phyloP scores from a whole-genome alignment of 176 grass and related monocot species.

The Ampelocalamus luodianensis region DNA sequence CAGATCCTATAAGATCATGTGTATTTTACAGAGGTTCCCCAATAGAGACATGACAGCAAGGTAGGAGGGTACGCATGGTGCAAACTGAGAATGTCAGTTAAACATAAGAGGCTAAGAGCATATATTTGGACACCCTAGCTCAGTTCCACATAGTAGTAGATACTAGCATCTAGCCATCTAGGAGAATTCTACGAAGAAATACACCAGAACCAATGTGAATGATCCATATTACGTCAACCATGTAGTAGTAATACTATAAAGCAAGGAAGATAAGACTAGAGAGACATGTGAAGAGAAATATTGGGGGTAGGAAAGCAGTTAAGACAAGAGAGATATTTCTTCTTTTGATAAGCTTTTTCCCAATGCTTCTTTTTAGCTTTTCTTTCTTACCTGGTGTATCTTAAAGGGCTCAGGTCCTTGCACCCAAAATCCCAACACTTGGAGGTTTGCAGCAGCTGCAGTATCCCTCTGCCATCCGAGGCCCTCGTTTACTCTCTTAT shows the following conservation, averaged over 20 bases:
- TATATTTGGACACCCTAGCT: neutral
- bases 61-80: neutral
- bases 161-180: neutral
- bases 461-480: conserved; percentile 55
- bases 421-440: conserved; percentile 53
- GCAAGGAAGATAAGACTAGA: conserved; percentile 43
- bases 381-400: conserved; percentile 59
- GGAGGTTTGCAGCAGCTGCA: conserved; percentile 52
- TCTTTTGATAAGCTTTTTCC: conserved; percentile 49
- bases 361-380: conserved; percentile 37
- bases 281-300: conserved; percentile 58
- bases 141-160: neutral
- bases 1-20: neutral
- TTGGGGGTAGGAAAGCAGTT: conserved; percentile 50
- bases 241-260: conserved; percentile 17
- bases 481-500: conserved; percentile 54
- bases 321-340: conserved; percentile 59
- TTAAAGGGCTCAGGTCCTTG: conserved; percentile 71
- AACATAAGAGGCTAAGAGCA: conserved; percentile 3
- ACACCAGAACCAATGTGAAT: neutral
- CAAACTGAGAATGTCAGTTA: conserved; percentile 5
- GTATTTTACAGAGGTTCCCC: conserved; percentile 3
- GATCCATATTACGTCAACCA: conserved; percentile 20
- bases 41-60: neutral
- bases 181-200: neutral